Percentiles rank a stretch among this genome's conserved stretches.
phyloP scores from a whole-genome alignment of 805 yeast species.

The Wickerhamiella azymoides region DNA sequence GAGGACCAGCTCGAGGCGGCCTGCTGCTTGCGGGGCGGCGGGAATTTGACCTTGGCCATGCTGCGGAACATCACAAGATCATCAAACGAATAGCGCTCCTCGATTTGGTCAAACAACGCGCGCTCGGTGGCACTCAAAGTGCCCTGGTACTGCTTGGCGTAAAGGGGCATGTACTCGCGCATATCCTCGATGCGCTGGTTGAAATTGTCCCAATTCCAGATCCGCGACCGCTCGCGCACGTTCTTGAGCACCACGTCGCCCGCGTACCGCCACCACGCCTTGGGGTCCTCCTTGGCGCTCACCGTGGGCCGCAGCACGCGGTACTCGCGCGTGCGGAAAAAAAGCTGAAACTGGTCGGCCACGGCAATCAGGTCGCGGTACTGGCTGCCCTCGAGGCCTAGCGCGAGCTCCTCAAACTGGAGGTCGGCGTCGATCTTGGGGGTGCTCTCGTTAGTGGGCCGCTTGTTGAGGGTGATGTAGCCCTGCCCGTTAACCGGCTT shows the following conservation, averaged over 20 bases:
- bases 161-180: constrained; percentile 47
- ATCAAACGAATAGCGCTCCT: constrained; percentile 49
- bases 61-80: constrained; percentile 79
- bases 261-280: constrained; percentile 70
- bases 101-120: constrained; percentile 37
- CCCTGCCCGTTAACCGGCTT: constrained; percentile 87
- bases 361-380: constrained; percentile 72
- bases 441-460: constrained; percentile 31
- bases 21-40: constrained; percentile 17
- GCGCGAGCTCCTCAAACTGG: constrained; percentile 77
- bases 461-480: constrained; percentile 66
- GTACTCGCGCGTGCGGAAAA: constrained; percentile 59
- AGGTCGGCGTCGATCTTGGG: constrained; percentile 56
- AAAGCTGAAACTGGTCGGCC: constrained; percentile 69
- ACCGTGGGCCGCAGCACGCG: constrained; percentile 52
- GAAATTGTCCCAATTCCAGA: constrained; percentile 83
- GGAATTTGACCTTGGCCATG: constrained; percentile 51
- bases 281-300: constrained; percentile 45
- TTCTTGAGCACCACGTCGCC: constrained; percentile 64
- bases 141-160: constrained; percentile 43
- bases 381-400: constrained; percentile 72
- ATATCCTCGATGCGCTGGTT: constrained; percentile 60
- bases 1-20: constrained; percentile 16
- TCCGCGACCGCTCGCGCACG: constrained; percentile 63
- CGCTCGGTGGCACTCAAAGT: constrained; percentile 23